Base-by-base conservation (phyloP, 75 land plant genomes). In the Pinus tabuliformis region DNA sequence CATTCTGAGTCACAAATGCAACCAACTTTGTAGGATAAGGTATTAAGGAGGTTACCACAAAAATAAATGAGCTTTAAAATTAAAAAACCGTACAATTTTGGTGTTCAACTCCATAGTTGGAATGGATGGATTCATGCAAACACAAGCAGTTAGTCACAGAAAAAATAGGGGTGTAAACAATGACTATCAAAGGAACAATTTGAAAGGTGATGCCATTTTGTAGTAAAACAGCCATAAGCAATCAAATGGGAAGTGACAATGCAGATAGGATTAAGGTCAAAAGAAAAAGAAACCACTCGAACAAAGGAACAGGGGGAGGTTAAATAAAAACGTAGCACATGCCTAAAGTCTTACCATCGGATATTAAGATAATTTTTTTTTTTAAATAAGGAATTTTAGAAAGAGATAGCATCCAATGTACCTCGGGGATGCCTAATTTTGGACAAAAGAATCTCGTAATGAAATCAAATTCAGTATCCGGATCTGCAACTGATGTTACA, bases 391-490 rank as follows among this genome's bases (percentile, higher is more conserved):
- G 1, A 58, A 58, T 6, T 58, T 58, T 58, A 18, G 18, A 58
- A 52, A 54, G 18, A 54, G 52, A n/a, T 54, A 73, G 57, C 14
- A 73, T 14, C 33, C 57, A 73, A n/a, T 63, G 42, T 66, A 85
- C 87, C 87, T 86, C 87, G 8, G 58, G 54, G 39, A 86, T 49
- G 24, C 85, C 87, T 20, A 58, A 4, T 58, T 82, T 86, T 22
- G 87, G 87, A 62, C 78, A 71, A 64, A 86, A 86, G 61, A 79
- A 86, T 56, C 87, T 79, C 56, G 87, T 82, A 56, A 86, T 70
- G 37, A 86, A 82, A 66, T 86, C 87, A 72, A 26, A 74, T 5
- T 56, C 68, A 28, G 72, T 74, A 49, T 79, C 70, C 36, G 64
- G 72, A 58, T 80, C 76, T 61, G 82, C 85, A 36, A 18, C 18